Conservation (phyloP, 495 filamentous ascomycete species). For the Aspergillus incahuasiensis region DNA sequence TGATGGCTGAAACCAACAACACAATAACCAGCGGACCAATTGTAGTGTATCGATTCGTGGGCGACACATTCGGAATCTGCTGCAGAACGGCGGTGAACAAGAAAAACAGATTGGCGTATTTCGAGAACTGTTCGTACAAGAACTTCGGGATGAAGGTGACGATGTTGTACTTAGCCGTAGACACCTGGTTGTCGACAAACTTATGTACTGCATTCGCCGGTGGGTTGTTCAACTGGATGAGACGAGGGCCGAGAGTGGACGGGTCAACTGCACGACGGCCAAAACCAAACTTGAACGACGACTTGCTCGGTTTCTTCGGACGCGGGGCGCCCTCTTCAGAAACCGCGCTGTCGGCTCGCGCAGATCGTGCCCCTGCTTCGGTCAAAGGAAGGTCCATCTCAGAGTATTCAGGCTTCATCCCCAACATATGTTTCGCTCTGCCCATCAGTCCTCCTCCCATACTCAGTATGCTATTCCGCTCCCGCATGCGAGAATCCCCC, state of each 20-base stretch:
- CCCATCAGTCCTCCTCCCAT: slow-evolving; percentile 85
- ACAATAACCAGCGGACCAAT: slow-evolving; percentile 90
- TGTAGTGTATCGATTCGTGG: slow-evolving; percentile 92
- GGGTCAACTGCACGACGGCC: slow-evolving; percentile 81
- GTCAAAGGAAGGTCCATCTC: slow-evolving; percentile 98
- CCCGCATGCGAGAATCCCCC: slow-evolving; percentile 47
- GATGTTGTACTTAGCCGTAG: slow-evolving; percentile 96
- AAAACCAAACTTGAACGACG: slow-evolving; percentile 93
- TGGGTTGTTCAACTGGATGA: slow-evolving; percentile 97
- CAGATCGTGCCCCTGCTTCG: slow-evolving; percentile 58
- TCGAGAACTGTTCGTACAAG: slow-evolving; percentile 97
- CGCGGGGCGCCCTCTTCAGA: slow-evolving; percentile 30
- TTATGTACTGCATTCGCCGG: slow-evolving; percentile 85
- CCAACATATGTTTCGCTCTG: slow-evolving; percentile 81
- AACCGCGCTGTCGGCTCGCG: slow-evolving; percentile 30
- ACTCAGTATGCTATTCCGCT: slow-evolving; percentile 81
- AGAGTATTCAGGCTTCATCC: slow-evolving; percentile 88
- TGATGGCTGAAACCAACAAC: slow-evolving; percentile 86
- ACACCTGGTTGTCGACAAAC: slow-evolving; percentile 93
- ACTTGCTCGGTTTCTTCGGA: slow-evolving; percentile 58
- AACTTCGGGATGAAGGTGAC: slow-evolving; percentile 97
- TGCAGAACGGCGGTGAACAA: slow-evolving; percentile 94
- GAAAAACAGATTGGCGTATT: slow-evolving; percentile 99
- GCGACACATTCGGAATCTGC: slow-evolving; percentile 92
- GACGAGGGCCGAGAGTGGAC: slow-evolving; percentile 81